Evolutionary conservation across 345 rosid genomes (phyloP), one percentile per base, ranked within the genome.

Genomic region (Aurinia saxatilis): DNA sequence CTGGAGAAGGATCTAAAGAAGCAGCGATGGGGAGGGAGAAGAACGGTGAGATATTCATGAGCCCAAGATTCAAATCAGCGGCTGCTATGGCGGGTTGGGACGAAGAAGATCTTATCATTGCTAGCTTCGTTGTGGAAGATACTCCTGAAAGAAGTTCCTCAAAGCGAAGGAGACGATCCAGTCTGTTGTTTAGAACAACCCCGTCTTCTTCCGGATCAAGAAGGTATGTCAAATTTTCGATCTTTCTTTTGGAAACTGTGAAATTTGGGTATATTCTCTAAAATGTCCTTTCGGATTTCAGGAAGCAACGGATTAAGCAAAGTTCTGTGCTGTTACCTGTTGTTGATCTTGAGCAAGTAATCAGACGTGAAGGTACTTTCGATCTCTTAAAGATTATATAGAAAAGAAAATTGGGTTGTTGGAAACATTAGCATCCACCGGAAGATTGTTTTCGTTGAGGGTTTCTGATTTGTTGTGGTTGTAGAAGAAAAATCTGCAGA

Each of bases 31-130:
- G 11, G 8, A 58, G 51, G 14, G 65, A 50, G 45, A 72, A 50
- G 55, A 77, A 49, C 23, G 52, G 52, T 5, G 87, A 77, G 19
- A 52, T 46, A 55, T 33, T 85, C 67, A 75, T 93, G 68, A 85
- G 96, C 58, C 96, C 99, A 18, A 65, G 96, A 67, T 88, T 93
- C 77, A 93, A 77, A 77, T 87, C 92, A 0, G 79, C 74, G 73
- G 99, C 90, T 2, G 96, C 95, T 72, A 73, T 87, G 95, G 97
- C 95, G 10, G 99, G 99, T 13, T 93, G 99, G 99, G 97, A 93
- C 46, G 99, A 87, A 45, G 96, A 87, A 48, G 84, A 96, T 19
- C 81, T 93, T 30, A 52, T 93, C 1, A 23, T 83, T 4, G 96
- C 97, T 13, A 80, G 83, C 67, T 82, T 87, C 18, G 76, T 84